Evolutionary conservation across 441 rosid species (phyloP), one percentile per base, ranked within the genome.

Genomic region (Flueggea neowawraea): DNA sequence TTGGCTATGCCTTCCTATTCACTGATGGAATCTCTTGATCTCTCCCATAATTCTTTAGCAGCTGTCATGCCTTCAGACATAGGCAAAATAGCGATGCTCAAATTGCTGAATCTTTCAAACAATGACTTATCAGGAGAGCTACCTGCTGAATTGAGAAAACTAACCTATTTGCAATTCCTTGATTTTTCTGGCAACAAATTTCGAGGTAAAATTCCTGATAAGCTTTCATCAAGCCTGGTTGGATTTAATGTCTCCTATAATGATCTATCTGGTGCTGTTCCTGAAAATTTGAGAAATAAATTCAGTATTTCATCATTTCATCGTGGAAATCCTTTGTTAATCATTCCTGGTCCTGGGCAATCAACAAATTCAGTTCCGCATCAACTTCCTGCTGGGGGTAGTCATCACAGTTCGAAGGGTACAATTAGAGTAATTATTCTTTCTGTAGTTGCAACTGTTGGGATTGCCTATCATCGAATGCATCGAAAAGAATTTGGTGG

Each of bases 171-270:
- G 79, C 83, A 77, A 73, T 78, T 69, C 76, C 96, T 94, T 61
- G 95, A 94, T 82, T 81, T 94, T 65, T 94, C 99, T 32, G 70
- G 74, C 73, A 94, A 94, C 75, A 69, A 73, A 17, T 91, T 94
- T 62, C 71, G 74, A 44, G 96, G 97, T 52, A 61, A 73, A 63
- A 76, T 94, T 72, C 97, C 99, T 22, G 70, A 71, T 33, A 77
- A 76, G 66, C 94, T 94, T 65, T 78, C 93, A 15, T 67, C 82
- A 17, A 72, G 65, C 55, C 83, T 95, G 32, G 64, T 33, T 71
- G 82, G 64, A 51, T 84, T 95, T 58, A 91, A 95, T 74, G 90
- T 91, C 56, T 88, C 99, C 39, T 16, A 76, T 62, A 95, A 95
- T 58, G 82, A 85, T 71, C 75, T 95, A 41, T 81, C 91, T 16